Conservation (phyloP, 805 yeast species). For the Candida corydali region DNA sequence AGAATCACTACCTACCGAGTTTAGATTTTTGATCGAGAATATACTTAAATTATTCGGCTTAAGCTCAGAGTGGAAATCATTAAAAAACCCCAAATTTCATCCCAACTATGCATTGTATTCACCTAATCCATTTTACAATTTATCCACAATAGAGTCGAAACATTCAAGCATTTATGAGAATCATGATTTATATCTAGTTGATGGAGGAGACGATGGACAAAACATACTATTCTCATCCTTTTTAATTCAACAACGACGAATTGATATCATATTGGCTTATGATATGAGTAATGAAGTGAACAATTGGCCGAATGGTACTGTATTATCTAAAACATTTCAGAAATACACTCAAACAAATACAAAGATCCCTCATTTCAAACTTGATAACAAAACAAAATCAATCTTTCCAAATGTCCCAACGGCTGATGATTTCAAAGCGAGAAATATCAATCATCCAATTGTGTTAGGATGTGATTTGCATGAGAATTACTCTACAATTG, state of each 20-base stretch:
- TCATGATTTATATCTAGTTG: slow-evolving; percentile 30
- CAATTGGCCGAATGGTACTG: slow-evolving; percentile 61
- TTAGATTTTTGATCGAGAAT: slow-evolving; percentile 30
- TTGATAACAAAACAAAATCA: slow-evolving; percentile 9
- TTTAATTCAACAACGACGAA: slow-evolving; percentile 26
- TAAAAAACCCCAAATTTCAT: slow-evolving; percentile 29
- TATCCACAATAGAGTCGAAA: not conserved
- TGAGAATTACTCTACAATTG: slow-evolving; percentile 18
- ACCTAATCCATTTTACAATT: slow-evolving; percentile 56
- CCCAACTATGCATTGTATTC: slow-evolving; percentile 59
- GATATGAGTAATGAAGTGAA: slow-evolving; percentile 48
- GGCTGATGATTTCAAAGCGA: slow-evolving; percentile 16
- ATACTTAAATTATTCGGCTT: slow-evolving; percentile 44
- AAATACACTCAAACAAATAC: slow-evolving; percentile 21
- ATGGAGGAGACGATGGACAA: slow-evolving; percentile 50
- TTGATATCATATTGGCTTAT: slow-evolving; percentile 38
- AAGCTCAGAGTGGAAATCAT: slow-evolving; percentile 20
- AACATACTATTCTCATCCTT: slow-evolving; percentile 47
- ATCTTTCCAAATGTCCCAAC: slow-evolving; percentile 37
- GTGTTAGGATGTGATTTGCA: slow-evolving; percentile 42
- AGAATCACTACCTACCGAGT: slow-evolving; percentile 26
- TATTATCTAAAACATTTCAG: slow-evolving; percentile 35
- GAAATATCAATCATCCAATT: slow-evolving; percentile 24
- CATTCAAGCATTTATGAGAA: slow-evolving; percentile 12
- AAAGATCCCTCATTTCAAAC: slow-evolving; percentile 13